phyloP scores from a whole-genome alignment of 2,329 filamentous ascomycete species.

The Penicillium nordicum region DNA sequence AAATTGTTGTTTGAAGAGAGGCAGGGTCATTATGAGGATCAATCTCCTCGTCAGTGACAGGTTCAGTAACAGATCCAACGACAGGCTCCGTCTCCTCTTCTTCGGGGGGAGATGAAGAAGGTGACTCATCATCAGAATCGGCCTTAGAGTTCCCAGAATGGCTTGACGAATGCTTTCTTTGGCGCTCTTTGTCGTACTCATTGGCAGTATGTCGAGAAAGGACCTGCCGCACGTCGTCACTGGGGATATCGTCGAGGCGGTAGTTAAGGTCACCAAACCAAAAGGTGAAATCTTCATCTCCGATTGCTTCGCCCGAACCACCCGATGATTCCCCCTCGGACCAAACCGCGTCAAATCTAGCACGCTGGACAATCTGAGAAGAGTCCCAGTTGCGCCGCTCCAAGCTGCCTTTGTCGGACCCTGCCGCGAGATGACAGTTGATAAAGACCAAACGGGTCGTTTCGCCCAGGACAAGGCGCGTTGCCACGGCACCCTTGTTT shows the following conservation, averaged over 20 bases:
- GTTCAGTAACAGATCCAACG: constrained; percentile 49
- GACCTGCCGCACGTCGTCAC: constrained; percentile 81
- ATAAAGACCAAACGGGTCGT: constrained; percentile 85
- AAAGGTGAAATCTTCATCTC: constrained; percentile 89
- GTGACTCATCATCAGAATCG: constrained; percentile 2
- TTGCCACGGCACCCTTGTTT: constrained; percentile 88
- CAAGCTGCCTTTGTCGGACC: constrained; percentile 70
- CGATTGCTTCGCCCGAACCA: constrained; percentile 60
- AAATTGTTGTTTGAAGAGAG: constrained; percentile 82
- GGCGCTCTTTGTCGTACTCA: constrained; percentile 62
- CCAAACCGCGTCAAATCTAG: constrained; percentile 73
- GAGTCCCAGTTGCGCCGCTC: constrained; percentile 90
- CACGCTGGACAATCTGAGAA: constrained; percentile 69
- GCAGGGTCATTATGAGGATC: constrained; percentile 74
- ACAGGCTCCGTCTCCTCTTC: constrained; percentile 13
- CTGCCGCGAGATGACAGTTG: constrained; percentile 88
- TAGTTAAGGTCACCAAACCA: constrained; percentile 98
- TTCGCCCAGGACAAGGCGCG: constrained; percentile 80
- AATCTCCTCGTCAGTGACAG: constrained; percentile 58
- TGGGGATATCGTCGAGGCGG: constrained; percentile 79
- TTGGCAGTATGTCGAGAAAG: constrained; percentile 78
- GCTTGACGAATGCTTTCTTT: constrained; percentile 20
- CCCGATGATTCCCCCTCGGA: constrained; percentile 61
- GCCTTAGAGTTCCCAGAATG: not conserved
- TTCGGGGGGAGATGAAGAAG: not conserved